phyloP scores from a whole-genome alignment of 1,284 basidiomycete genomes.

The Naganishia sp. region DNA sequence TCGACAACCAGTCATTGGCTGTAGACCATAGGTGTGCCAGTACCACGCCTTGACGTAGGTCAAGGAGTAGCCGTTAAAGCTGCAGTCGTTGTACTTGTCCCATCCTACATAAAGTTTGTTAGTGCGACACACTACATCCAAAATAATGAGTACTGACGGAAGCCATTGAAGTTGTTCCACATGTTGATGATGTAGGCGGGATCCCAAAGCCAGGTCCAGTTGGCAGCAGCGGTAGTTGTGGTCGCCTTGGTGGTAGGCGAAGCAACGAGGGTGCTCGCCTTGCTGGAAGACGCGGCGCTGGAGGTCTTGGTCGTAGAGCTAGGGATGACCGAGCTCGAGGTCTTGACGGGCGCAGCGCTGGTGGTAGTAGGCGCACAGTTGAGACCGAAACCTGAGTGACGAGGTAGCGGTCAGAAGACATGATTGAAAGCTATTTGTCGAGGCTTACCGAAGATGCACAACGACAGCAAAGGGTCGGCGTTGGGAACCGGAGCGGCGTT shows the following conservation, averaged over 20 bases:
- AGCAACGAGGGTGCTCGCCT: conserved; percentile 18
- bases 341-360: conserved; percentile 15
- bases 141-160: conserved; percentile 12
- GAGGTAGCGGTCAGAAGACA: neutral
- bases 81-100: conserved; percentile 31
- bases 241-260: conserved; percentile 5
- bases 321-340: conserved; percentile 1
- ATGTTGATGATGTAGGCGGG: conserved; percentile 29
- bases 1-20: conserved; percentile 35
- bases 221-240: conserved; percentile 3
- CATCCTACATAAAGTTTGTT: neutral
- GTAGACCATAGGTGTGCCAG: conserved; percentile 35
- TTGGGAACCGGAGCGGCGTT: conserved; percentile 17
- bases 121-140: neutral
- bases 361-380: conserved; percentile 28
- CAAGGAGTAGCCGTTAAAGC: conserved; percentile 36
- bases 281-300: conserved; percentile 11
- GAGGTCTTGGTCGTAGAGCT: conserved; percentile 7
- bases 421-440: neutral
- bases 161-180: conserved; percentile 27
- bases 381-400: conserved; percentile 29
- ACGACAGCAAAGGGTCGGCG: conserved; percentile 9
- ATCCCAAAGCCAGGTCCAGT: conserved; percentile 29
- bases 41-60: conserved; percentile 39
- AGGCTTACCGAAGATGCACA: conserved; percentile 13